Base-by-base conservation (phyloP, 2,329 filamentous ascomycete genomes). In the Tolypocladium nubicola region DNA sequence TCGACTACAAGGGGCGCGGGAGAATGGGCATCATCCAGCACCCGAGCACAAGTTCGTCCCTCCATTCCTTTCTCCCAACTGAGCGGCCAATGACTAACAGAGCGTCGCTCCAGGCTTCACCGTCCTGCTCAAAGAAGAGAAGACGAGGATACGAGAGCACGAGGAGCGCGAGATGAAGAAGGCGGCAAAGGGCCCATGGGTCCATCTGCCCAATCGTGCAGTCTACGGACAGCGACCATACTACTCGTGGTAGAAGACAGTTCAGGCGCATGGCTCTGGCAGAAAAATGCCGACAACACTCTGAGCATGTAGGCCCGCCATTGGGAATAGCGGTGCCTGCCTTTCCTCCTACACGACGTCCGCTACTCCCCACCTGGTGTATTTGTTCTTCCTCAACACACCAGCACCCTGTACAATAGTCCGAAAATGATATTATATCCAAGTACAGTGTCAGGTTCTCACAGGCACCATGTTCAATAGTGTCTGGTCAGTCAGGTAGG, bases 41-140 rank as follows among this genome's bases (percentile, higher is more conserved):
- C 62, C 90, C 90, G 1, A 82, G 84, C 63, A 90, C 93, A 37
- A 85, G 88, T 90, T 75, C 76, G 86, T 85, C 57, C 45, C 55
- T 43, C 39, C 52, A 23, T 49, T 19, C 47, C 21, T n/a, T 40
- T 21, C 3, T 41, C 16, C 53, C 26, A 40, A 35, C 47, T 39
- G 38, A 49, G 8, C 11, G 9, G 30, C 30, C 9, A n/a, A 35
- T 26, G 35, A 21, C 26, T 16, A 14, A 47, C 19, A 41, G 16
- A 38, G 52, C 45, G 71, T 61, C 37, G 16, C 43, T 41, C n/a
- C 64, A 91, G 89, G 81, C 62, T 82, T 97, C 60, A 85, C 86
- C 0, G 75, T 99, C 40, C 71, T 96, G 16, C 76, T 99, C 68
- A 99, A 97, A 76, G 94, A 99, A 70, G 92, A 97, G 72, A 88